Evolutionary conservation across 768 basidiomycete species (phyloP).

Genomic region (Leccinum obscurum): DNA sequence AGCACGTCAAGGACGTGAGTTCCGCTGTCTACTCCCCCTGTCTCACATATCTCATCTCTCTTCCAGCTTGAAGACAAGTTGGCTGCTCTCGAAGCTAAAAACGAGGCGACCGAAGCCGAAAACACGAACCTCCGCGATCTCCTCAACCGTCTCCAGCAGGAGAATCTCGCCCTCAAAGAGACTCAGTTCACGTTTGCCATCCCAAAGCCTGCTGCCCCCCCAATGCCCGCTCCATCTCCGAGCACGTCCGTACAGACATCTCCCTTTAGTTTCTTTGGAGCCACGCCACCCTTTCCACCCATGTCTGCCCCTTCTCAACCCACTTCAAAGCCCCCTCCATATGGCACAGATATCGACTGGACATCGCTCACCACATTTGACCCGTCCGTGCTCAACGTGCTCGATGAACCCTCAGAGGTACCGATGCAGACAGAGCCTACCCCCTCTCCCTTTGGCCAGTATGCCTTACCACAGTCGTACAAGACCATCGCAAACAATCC

Average conservation of each 20-base stretch:
- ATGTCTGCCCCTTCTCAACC: slow-evolving; percentile 34
- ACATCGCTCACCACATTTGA: slow-evolving; percentile 70
- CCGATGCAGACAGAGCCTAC: slow-evolving; percentile 60
- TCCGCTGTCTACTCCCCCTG: neutral
- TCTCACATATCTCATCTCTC: slow-evolving; percentile 8
- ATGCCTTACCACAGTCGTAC: slow-evolving; percentile 50
- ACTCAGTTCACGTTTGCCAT: slow-evolving; percentile 82
- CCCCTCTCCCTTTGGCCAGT: slow-evolving; percentile 48
- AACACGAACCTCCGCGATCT: slow-evolving; percentile 91
- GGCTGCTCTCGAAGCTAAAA: slow-evolving; percentile 81
- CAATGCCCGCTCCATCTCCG: slow-evolving; percentile 23
- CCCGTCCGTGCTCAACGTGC: slow-evolving; percentile 59
- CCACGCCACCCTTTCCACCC: slow-evolving; percentile 23
- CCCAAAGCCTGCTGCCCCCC: slow-evolving; percentile 43
- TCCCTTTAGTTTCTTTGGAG: slow-evolving; percentile 29
- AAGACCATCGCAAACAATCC: slow-evolving; percentile 85
- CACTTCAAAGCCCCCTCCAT: slow-evolving; percentile 25
- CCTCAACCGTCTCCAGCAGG: slow-evolving; percentile 78
- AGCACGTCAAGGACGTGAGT: slow-evolving; percentile 94
- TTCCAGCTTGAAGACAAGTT: slow-evolving; percentile 87
- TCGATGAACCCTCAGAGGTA: slow-evolving; percentile 62
- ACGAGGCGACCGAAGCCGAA: slow-evolving; percentile 67
- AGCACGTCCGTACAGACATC: slow-evolving; percentile 22
- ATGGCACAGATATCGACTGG: slow-evolving; percentile 49
- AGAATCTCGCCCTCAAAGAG: slow-evolving; percentile 83